Conservation (phyloP, 2,329 filamentous ascomycete species). For the Cytospora piceae region DNA sequence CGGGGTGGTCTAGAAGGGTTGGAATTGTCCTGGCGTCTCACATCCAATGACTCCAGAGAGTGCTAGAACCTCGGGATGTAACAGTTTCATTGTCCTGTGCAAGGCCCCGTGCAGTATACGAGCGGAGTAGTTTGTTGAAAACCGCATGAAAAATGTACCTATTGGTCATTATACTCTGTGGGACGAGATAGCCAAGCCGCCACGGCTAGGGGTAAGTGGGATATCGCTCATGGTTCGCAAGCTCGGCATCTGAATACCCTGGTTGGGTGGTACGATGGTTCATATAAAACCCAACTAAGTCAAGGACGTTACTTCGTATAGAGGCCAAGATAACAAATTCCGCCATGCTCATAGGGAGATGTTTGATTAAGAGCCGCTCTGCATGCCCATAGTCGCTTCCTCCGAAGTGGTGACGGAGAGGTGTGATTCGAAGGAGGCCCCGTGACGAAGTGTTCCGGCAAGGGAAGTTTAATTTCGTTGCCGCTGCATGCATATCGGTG, state of each 20-base stretch:
- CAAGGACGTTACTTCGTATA: not conserved
- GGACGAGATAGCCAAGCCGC: too few relatives aligned
- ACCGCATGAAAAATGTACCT: too few relatives aligned
- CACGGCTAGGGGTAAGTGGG: too few relatives aligned
- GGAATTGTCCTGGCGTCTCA: not conserved
- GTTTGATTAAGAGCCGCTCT: not conserved
- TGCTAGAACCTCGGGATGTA: not conserved
- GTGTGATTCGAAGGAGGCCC: slow-evolving; percentile 17
- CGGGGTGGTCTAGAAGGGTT: not conserved
- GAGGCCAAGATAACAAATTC: not conserved
- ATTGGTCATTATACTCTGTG: too few relatives aligned
- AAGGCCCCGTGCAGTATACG: too few relatives aligned
- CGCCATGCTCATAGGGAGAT: not conserved
- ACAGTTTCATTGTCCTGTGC: not conserved
- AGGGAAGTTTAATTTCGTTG: slow-evolving; percentile 1
- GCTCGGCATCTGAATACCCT: too few relatives aligned
- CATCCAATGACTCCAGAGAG: not conserved
- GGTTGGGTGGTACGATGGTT: too few relatives aligned
- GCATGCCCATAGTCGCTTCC: not conserved
- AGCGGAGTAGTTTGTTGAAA: too few relatives aligned
- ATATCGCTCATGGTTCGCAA: too few relatives aligned
- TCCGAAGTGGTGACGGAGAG: not conserved
- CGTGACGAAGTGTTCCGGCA: slow-evolving; percentile 12
- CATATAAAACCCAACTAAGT: too few relatives aligned
- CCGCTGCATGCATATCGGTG: not conserved